Evolutionary conservation across 2,329 filamentous ascomycete species (phyloP).

Genomic region (Cladophialophora bantiana): DNA sequence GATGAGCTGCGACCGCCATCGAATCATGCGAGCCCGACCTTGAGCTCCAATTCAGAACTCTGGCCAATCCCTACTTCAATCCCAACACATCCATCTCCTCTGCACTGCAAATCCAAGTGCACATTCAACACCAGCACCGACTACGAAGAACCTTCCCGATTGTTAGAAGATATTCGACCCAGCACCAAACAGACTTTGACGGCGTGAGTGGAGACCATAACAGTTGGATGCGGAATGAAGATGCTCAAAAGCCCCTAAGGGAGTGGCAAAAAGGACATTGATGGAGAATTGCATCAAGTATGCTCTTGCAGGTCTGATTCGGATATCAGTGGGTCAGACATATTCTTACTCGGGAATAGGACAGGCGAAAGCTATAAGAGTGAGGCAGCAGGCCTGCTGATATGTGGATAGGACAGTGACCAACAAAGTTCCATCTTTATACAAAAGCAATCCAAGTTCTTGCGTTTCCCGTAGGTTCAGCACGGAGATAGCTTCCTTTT

Average conservation of each 20-base stretch:
- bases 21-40: background rate
- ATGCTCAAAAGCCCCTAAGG: background rate
- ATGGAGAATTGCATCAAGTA: background rate
- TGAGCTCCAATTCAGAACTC: background rate
- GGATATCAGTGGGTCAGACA: background rate
- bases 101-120: background rate
- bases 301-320: background rate
- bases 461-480: background rate
- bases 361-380: background rate
- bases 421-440: background rate
- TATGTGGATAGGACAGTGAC: background rate
- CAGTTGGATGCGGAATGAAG: background rate
- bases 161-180: constrained; percentile 16
- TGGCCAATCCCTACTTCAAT: too few species aligned
- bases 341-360: background rate
- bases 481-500: background rate
- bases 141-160: constrained; percentile 20
- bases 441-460: background rate
- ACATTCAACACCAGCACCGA: constrained; percentile 14
- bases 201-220: background rate
- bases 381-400: background rate
- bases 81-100: background rate
- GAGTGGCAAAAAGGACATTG: background rate
- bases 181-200: background rate
- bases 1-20: background rate